Percentiles rank a stretch among this genome's conserved stretches.
phyloP scores from a whole-genome alignment of 2,329 filamentous ascomycete species.

The Pseudogymnoascus sp. region DNA sequence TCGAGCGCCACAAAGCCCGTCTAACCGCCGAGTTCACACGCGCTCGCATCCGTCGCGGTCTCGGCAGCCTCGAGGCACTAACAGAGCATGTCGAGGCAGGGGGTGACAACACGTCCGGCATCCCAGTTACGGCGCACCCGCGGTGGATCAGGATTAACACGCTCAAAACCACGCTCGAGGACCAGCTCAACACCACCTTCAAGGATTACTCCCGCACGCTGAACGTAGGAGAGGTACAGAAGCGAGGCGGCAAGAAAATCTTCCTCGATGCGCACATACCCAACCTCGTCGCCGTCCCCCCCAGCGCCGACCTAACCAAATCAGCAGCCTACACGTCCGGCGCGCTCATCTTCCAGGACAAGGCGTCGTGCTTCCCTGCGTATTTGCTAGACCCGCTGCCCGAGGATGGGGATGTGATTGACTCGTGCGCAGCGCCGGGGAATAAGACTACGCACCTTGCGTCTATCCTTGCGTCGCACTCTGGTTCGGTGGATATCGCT shows the following conservation, averaged over 20 bases:
- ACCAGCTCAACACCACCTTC: slow-evolving; percentile 71
- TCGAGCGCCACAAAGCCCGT: slow-evolving; percentile 75
- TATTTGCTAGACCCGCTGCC: slow-evolving; percentile 67
- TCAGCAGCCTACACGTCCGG: slow-evolving; percentile 67
- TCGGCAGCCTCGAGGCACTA: slow-evolving; percentile 59
- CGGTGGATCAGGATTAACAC: slow-evolving; percentile 88
- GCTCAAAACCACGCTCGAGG: slow-evolving; percentile 59
- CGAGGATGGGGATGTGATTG: slow-evolving; percentile 70
- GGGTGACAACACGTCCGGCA: slow-evolving; percentile 35
- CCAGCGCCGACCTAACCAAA: slow-evolving; percentile 62
- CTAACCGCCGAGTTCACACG: slow-evolving; percentile 77
- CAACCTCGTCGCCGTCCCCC: slow-evolving; percentile 70
- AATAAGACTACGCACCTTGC: slow-evolving; percentile 97
- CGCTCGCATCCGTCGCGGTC: slow-evolving; percentile 63
- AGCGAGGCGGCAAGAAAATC: slow-evolving; percentile 41
- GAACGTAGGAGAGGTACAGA: slow-evolving; percentile 49
- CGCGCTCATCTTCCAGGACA: slow-evolving; percentile 85
- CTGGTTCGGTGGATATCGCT: slow-evolving; percentile 23
- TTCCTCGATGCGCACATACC: slow-evolving; percentile 76
- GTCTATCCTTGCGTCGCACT: slow-evolving; percentile 50
- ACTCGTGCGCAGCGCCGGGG: slow-evolving; percentile 87
- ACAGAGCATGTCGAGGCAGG: slow-evolving; percentile 47
- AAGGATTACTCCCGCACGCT: slow-evolving; percentile 49
- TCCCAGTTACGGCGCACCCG: slow-evolving; percentile 47
- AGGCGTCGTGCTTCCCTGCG: slow-evolving; percentile 93